Conservation (phyloP, 139 green algal genomes). For the Closterium sp. region DNA sequence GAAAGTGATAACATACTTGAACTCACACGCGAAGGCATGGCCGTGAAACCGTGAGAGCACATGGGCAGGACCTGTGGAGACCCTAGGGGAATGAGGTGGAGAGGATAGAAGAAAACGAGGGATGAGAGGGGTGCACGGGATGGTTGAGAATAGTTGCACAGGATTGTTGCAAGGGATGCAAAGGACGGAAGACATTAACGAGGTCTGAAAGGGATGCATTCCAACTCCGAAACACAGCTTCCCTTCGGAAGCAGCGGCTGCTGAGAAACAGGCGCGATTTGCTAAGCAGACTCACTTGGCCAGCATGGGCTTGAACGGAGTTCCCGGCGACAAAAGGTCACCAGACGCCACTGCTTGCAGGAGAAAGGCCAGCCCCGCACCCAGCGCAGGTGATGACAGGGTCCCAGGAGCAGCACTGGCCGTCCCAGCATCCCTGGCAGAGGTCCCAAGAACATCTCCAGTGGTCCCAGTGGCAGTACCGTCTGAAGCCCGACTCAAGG, state of each 20-base stretch:
- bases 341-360: neutral
- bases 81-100: constrained; percentile 9
- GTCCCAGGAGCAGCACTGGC: neutral
- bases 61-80: constrained; percentile 62
- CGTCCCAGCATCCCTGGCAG: neutral
- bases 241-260: too few relatives aligned
- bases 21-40: constrained; percentile 52
- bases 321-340: neutral
- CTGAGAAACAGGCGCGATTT: too few relatives aligned
- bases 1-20: constrained; percentile 68
- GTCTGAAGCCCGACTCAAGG: too few relatives aligned
- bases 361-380: neutral
- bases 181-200: neutral
- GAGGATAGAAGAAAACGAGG: too few relatives aligned
- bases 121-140: too few relatives aligned
- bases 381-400: neutral
- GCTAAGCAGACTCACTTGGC: neutral
- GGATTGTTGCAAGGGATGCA: too few relatives aligned
- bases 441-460: too few relatives aligned
- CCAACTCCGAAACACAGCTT: too few relatives aligned
- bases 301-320: neutral
- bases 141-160: neutral
- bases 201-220: too few relatives aligned
- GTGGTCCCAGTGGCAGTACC: too few relatives aligned
- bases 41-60: constrained; percentile 64